These are phyloP conservation scores for Phytophthora hybrid DNA, from an alignment of 352 stramenopile species.

Conservation along the genomic window DNA sequence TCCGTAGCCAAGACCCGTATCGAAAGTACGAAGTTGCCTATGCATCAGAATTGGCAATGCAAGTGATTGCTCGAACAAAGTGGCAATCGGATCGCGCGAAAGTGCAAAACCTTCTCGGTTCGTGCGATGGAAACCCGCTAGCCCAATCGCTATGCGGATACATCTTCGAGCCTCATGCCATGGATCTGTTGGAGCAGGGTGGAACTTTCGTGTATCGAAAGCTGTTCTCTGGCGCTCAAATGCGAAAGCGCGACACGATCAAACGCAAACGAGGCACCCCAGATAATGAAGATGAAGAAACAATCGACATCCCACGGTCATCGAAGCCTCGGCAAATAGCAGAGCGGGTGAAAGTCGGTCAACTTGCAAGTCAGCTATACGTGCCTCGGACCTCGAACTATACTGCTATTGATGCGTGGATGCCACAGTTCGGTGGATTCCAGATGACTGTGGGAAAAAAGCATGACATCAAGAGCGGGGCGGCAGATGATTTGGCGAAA, in stretches of 20 bases:
- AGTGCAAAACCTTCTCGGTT: constrained; percentile 44
- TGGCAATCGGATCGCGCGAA: constrained; percentile 29
- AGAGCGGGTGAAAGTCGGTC: constrained; percentile 30
- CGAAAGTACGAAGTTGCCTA: constrained; percentile 33
- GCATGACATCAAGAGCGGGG: constrained; percentile 31
- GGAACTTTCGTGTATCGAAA: constrained; percentile 35
- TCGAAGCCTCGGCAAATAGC: constrained; percentile 26
- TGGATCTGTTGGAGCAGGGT: constrained; percentile 44
- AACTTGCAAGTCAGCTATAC: constrained; percentile 40
- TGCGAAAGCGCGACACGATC: constrained; percentile 10
- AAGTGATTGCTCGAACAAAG: constrained; percentile 47
- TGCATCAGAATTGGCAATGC: constrained; percentile 45
- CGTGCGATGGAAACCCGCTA: constrained; percentile 40
- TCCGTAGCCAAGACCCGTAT: constrained; percentile 46
- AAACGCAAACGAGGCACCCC: constrained; percentile 25
- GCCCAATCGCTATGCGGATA: constrained; percentile 42
- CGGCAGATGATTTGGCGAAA: constrained; percentile 39
- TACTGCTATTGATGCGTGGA: constrained; percentile 46
- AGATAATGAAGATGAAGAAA: constrained; percentile 19
- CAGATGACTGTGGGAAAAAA: constrained; percentile 44
- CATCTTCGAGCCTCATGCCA: constrained; percentile 45
- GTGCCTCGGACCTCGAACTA: constrained; percentile 37
- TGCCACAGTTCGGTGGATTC: constrained; percentile 41
- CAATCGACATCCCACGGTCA: constrained; percentile 34
- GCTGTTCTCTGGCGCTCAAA: constrained; percentile 32